These are phyloP conservation scores for Neofusicoccum umdonicola DNA, from an alignment of 2,329 filamentous ascomycete genomes.

Conservation along the genomic window DNA sequence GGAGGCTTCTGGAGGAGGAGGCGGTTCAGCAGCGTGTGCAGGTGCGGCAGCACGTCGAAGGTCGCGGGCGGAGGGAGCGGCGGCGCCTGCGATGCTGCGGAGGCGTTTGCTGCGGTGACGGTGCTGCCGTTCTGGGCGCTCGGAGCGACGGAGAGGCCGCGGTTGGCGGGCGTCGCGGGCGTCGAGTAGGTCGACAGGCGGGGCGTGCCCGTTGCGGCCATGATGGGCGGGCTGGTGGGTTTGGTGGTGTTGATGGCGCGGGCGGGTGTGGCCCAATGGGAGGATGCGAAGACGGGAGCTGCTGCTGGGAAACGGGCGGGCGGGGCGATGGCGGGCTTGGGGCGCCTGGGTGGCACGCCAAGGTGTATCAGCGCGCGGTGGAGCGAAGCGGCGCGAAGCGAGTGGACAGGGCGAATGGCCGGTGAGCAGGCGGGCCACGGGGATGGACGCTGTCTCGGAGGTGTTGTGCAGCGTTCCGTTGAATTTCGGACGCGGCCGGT, in stretches of 20 bases:
- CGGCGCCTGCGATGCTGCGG: constrained; percentile 40
- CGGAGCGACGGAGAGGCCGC: not conserved
- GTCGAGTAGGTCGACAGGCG: constrained; percentile 2
- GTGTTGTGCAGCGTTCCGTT: not conserved
- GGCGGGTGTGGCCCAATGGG: not conserved
- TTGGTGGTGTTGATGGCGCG: not conserved
- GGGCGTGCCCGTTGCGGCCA: constrained; percentile 15
- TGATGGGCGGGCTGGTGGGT: not conserved
- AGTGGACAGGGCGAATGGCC: not conserved
- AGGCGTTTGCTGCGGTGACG: not conserved
- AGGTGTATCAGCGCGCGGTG: not conserved
- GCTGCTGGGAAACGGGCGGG: not conserved
- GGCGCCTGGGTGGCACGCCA: not conserved
- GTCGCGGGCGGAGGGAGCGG: constrained; percentile 72
- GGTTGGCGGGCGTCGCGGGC: constrained; percentile 8
- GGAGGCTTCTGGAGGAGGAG: constrained; percentile 47
- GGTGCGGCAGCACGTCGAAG: constrained; percentile 81
- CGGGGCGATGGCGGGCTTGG: not conserved
- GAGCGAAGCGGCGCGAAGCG: constrained; percentile 9
- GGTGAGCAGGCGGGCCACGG: not conserved
- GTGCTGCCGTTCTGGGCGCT: not conserved
- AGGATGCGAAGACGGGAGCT: not conserved
- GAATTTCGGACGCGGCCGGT: constrained; percentile 1
- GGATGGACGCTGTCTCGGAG: constrained; percentile 2
- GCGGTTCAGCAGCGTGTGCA: constrained; percentile 74